Conservation (phyloP, 768 basidiomycete genomes). For the Hericium rajendrae region DNA sequence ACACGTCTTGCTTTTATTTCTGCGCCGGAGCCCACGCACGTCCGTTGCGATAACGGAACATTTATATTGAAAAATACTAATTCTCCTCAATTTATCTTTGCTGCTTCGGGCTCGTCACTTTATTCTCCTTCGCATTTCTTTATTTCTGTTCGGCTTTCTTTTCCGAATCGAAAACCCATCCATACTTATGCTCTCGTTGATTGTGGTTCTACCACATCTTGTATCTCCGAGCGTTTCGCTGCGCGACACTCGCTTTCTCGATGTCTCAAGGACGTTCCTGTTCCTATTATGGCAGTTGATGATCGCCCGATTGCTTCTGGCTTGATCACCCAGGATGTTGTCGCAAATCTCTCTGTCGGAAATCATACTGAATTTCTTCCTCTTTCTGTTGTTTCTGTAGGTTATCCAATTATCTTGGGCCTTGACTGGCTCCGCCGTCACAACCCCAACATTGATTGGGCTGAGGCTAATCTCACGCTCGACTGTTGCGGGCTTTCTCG, state of each 20-base stretch:
- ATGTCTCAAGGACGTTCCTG: constrained; percentile 20
- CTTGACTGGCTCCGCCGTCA: constrained; percentile 14
- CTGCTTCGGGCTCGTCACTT: too few species aligned
- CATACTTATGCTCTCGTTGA: constrained; percentile 29
- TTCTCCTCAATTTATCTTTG: too few species aligned
- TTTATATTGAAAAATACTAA: too few species aligned
- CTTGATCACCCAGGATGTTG: neutral
- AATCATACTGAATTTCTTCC: neutral
- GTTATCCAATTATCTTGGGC: constrained; percentile 7
- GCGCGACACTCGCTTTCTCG: constrained; percentile 24
- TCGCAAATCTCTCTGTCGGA: neutral
- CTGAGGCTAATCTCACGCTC: neutral
- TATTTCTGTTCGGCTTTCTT: constrained; percentile 15
- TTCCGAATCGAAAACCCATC: constrained; percentile 24
- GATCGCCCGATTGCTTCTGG: constrained; percentile 12
- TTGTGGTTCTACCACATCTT: constrained; percentile 26
- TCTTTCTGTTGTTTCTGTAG: neutral
- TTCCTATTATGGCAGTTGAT: constrained; percentile 29
- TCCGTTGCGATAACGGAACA: too few species aligned
- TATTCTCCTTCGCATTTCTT: constrained; percentile 16
- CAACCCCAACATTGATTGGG: constrained; percentile 15
- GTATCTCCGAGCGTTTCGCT: constrained; percentile 27
- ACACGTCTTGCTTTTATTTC: too few species aligned
- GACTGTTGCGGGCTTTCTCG: constrained; percentile 7
- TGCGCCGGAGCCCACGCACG: too few species aligned